These are phyloP conservation scores for Populus alba DNA, from an alignment of 345 rosid genomes.

Conservation along the genomic window DNA sequence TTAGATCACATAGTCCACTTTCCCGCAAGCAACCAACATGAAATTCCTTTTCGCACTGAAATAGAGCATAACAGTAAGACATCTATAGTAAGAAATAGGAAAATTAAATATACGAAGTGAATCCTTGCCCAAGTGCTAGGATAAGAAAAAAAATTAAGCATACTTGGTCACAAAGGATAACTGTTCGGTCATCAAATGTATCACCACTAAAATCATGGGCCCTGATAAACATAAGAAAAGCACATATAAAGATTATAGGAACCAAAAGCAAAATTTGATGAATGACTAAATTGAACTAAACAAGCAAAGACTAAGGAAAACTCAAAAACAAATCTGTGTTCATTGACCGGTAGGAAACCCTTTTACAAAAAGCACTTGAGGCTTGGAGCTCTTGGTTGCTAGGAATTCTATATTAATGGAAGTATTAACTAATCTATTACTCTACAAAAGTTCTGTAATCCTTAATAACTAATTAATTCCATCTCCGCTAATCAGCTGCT, in stretches of 20 bases:
- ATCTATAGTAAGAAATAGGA: neutral
- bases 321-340: neutral
- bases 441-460: too few relatives aligned
- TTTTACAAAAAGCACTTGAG: neutral
- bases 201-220: constrained; percentile 69
- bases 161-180: constrained; percentile 96
- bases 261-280: neutral
- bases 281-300: neutral
- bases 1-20: constrained; percentile 68
- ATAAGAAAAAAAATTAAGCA: constrained; percentile 18
- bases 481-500: neutral
- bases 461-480: neutral
- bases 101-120: neutral
- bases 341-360: neutral
- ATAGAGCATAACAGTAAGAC: constrained; percentile 18
- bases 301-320: neutral
- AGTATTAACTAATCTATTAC: too few relatives aligned
- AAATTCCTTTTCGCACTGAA: constrained; percentile 82
- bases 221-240: constrained; percentile 40
- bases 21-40: constrained; percentile 87
- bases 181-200: constrained; percentile 75
- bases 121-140: neutral
- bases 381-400: neutral
- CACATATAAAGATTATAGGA: neutral
- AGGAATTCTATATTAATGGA: too few relatives aligned